These are phyloP conservation scores for Aechmea fasciata DNA, from an alignment of 176 grass and related monocot genomes.

Conservation along the genomic window DNA sequence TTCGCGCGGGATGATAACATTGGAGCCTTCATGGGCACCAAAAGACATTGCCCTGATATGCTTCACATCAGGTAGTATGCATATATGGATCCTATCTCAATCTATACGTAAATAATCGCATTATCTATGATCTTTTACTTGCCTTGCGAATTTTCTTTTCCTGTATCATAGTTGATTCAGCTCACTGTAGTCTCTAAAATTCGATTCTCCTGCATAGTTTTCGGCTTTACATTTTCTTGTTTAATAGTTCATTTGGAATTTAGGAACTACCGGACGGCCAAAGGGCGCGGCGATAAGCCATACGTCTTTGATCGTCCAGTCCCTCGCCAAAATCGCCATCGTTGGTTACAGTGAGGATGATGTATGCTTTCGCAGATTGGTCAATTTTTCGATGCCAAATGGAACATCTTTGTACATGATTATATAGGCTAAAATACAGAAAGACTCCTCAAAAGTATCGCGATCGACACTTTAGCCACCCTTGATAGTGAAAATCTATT, in stretches of 20 bases:
- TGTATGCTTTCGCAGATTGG: constrained; percentile 49
- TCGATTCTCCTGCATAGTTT: background rate
- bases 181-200: too few relatives aligned
- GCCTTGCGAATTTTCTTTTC: background rate
- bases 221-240: background rate
- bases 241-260: background rate
- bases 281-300: constrained; percentile 83
- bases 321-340: constrained; percentile 73
- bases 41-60: constrained; percentile 61
- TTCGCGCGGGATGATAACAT: background rate
- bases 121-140: background rate
- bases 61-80: constrained; percentile 79
- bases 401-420: too few relatives aligned
- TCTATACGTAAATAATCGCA: background rate
- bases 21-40: constrained; percentile 30
- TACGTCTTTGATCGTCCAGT: constrained; percentile 71
- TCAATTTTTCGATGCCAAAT: too few relatives aligned
- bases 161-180: background rate
- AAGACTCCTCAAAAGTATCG: too few relatives aligned
- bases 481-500: background rate
- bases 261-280: constrained; percentile 71
- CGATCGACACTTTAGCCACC: too few relatives aligned
- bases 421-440: too few relatives aligned
- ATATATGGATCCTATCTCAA: background rate
- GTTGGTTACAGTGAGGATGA: constrained; percentile 81